phyloP scores from a whole-genome alignment of 371 early-diverging fungal genomes.

The Syncephalastrum sp. region DNA sequence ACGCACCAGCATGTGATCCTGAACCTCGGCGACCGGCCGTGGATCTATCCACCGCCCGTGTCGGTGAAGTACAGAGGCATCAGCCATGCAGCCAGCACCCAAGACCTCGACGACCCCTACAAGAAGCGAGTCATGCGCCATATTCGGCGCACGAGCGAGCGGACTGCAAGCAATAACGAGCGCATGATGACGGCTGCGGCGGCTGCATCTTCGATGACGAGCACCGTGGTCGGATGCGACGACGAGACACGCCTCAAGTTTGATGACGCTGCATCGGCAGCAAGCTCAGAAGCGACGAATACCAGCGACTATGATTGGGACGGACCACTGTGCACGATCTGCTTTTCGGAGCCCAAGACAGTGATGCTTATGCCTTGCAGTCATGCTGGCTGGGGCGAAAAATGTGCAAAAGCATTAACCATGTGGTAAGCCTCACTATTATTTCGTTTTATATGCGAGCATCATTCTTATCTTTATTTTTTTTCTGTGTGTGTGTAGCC shows the following conservation, averaged over 20 bases:
- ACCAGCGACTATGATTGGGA: slow-evolving; percentile 27
- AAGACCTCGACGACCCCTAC: slow-evolving; percentile 17
- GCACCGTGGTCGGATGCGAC: slow-evolving; percentile 3
- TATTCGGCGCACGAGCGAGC: slow-evolving; percentile 19
- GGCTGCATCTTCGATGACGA: too few species aligned
- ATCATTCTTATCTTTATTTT: background rate
- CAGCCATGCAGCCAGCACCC: slow-evolving; percentile 24
- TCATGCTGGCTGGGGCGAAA: slow-evolving; percentile 40
- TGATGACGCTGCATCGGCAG: slow-evolving; percentile 7
- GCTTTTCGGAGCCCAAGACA: slow-evolving; percentile 44
- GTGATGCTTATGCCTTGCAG: slow-evolving; percentile 40
- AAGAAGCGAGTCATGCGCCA: slow-evolving; percentile 23
- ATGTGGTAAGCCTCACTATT: slow-evolving; percentile 29
- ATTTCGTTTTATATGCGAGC: background rate
- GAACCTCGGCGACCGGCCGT: slow-evolving; percentile 48
- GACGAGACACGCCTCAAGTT: slow-evolving; percentile 10
- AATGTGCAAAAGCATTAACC: slow-evolving; percentile 34
- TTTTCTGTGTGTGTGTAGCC: slow-evolving; percentile 16
- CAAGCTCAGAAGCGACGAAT: background rate
- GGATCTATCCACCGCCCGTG: slow-evolving; percentile 46
- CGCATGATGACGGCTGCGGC: background rate
- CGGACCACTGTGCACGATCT: slow-evolving; percentile 40
- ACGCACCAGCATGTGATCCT: slow-evolving; percentile 43
- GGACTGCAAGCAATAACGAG: slow-evolving; percentile 14
- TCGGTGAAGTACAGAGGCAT: slow-evolving; percentile 25